These are phyloP conservation scores for Leishmania arabica DNA, from an alignment of 208 protist species.

Conservation along the genomic window DNA sequence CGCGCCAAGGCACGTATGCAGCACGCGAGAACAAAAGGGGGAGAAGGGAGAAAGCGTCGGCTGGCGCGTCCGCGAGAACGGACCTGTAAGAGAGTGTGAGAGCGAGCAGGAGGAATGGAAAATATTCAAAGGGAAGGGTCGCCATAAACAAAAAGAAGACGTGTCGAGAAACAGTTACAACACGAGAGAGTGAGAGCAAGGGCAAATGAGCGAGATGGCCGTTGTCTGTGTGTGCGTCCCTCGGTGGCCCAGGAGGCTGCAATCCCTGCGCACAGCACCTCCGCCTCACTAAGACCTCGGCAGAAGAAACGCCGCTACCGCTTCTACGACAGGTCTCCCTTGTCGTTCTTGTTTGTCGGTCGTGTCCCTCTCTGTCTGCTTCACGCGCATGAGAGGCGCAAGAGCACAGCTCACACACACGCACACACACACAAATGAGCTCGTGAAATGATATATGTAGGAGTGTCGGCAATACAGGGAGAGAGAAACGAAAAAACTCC, in stretches of 20 bases:
- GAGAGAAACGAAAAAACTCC: not conserved
- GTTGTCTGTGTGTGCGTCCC: not conserved
- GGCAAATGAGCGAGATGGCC: not conserved
- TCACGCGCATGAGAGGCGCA: not conserved
- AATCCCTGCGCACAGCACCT: not conserved
- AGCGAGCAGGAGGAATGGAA: not conserved
- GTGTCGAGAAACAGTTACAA: not conserved
- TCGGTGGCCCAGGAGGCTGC: not conserved
- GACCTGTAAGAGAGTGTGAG: not conserved
- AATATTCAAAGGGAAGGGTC: not conserved
- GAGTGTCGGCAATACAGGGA: not conserved
- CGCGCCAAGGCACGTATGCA: not conserved
- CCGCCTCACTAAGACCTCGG: not conserved
- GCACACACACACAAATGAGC: not conserved
- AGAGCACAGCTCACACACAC: not conserved
- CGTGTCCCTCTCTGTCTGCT: not conserved
- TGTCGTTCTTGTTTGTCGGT: not conserved
- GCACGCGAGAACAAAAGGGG: not conserved
- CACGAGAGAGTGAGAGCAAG: not conserved
- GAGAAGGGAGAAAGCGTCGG: not conserved
- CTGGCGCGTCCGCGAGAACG: not conserved
- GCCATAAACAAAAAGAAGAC: not conserved
- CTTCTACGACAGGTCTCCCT: not conserved
- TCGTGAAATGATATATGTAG: not conserved
- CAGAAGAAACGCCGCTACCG: not conserved